phyloP scores from a whole-genome alignment of 768 basidiomycete species.

The Calocybe cyanea region DNA sequence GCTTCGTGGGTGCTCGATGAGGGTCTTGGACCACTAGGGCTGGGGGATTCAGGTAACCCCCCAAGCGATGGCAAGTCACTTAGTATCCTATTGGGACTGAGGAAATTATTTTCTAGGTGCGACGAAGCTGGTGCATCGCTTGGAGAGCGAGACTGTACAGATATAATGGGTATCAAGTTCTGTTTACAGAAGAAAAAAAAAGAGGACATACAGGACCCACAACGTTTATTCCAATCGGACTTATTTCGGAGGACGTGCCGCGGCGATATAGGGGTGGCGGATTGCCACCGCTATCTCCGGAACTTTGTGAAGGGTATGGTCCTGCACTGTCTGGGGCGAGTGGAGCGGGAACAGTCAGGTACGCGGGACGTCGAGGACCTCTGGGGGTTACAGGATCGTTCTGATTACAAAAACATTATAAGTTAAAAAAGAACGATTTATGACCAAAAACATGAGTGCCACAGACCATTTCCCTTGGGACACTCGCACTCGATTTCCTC shows the following conservation, averaged over 20 bases:
- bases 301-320: background rate
- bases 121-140: constrained; percentile 13
- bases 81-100: constrained; percentile 6
- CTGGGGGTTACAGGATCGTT: background rate
- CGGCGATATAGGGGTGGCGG: constrained; percentile 3
- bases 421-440: too few relatives aligned
- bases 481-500: constrained; percentile 16
- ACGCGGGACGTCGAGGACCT: constrained; percentile 14
- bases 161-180: background rate
- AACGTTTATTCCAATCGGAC: constrained; percentile 17
- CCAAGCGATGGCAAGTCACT: background rate
- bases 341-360: constrained; percentile 19
- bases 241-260: constrained; percentile 5
- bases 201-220: constrained; percentile 17
- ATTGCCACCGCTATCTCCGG: background rate
- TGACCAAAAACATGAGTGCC: too few relatives aligned
- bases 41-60: constrained; percentile 1
- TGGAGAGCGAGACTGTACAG: constrained; percentile 17
- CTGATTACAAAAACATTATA: background rate
- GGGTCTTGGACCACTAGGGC: background rate
- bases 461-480: constrained; percentile 11
- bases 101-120: constrained; percentile 6
- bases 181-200: background rate
- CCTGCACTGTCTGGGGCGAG: constrained; percentile 7
- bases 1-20: background rate